Conservation (phyloP, 2,329 filamentous ascomycete species). For the Phaeosphaeria sp. region DNA sequence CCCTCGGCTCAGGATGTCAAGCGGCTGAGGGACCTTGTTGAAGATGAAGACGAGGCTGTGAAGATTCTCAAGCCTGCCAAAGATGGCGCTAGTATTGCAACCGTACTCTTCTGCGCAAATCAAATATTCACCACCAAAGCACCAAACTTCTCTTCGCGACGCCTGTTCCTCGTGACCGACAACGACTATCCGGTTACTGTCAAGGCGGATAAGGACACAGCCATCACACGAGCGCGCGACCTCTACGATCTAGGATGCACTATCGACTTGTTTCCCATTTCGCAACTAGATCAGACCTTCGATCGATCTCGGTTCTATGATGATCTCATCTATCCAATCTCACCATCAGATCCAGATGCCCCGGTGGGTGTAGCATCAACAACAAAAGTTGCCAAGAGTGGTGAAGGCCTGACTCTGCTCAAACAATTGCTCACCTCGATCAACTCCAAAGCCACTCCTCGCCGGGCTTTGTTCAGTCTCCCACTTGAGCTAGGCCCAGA, state of each 20-base stretch:
- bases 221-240: conserved; percentile 89
- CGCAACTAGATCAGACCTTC: conserved; percentile 72
- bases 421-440: conserved; percentile 84
- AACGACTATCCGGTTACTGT: conserved; percentile 81
- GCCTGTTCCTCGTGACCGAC: conserved; percentile 95
- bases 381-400: conserved; percentile 69
- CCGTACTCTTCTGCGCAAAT: conserved; percentile 92
- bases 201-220: conserved; percentile 75
- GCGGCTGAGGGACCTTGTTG: conserved; percentile 73
- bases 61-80: conserved; percentile 73
- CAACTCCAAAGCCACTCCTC: conserved; percentile 86
- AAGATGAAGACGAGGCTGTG: conserved; percentile 75
- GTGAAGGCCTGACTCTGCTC: conserved; percentile 79
- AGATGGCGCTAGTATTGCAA: conserved; percentile 79
- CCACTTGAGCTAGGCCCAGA: conserved; percentile 85
- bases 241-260: conserved; percentile 90
- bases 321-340: conserved; percentile 86
- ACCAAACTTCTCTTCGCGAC: conserved; percentile 88
- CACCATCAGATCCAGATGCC: conserved; percentile 70
- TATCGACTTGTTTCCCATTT: conserved; percentile 93
- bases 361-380: conserved; percentile 60
- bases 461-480: conserved; percentile 85
- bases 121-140: conserved; percentile 96
- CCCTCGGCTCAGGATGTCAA: conserved; percentile 89
- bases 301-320: conserved; percentile 90